Conservation (phyloP, 148 eudicot genomes). For the Rhododendron ovatum region DNA sequence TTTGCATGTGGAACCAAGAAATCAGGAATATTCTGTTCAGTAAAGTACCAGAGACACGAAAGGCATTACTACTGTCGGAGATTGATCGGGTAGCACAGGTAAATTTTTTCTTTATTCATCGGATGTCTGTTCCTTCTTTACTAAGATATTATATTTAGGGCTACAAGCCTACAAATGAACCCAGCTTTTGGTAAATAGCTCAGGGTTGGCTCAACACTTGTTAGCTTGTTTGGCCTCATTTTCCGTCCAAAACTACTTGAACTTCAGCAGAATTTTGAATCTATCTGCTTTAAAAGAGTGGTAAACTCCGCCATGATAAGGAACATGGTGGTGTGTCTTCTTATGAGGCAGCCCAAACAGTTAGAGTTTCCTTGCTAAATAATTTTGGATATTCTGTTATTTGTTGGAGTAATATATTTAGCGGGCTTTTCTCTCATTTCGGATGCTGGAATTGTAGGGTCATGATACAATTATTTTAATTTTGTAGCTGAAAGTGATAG, state of each 20-base stretch:
- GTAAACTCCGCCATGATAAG: neutral
- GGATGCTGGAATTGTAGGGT: neutral
- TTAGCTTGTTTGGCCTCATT: neutral
- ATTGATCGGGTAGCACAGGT: conserved; percentile 77
- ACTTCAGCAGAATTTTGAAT: neutral
- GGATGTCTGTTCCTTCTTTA: neutral
- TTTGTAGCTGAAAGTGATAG: neutral
- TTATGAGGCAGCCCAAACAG: neutral
- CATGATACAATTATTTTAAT: neutral
- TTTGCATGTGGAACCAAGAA: conserved; percentile 49
- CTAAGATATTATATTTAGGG: neutral
- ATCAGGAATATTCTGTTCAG: conserved; percentile 72
- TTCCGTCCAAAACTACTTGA: neutral
- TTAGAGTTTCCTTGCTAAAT: neutral
- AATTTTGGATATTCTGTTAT: neutral
- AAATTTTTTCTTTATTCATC: neutral
- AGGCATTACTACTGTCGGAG: conserved; percentile 57
- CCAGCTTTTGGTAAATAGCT: neutral
- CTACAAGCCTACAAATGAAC: neutral
- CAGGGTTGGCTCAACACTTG: neutral
- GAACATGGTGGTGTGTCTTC: neutral
- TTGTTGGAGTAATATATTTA: neutral
- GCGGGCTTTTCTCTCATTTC: neutral
- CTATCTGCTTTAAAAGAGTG: neutral
- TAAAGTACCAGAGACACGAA: conserved; percentile 84